Evolutionary conservation across 768 basidiomycete species (phyloP).

Genomic region (Mycena belliarum): DNA sequence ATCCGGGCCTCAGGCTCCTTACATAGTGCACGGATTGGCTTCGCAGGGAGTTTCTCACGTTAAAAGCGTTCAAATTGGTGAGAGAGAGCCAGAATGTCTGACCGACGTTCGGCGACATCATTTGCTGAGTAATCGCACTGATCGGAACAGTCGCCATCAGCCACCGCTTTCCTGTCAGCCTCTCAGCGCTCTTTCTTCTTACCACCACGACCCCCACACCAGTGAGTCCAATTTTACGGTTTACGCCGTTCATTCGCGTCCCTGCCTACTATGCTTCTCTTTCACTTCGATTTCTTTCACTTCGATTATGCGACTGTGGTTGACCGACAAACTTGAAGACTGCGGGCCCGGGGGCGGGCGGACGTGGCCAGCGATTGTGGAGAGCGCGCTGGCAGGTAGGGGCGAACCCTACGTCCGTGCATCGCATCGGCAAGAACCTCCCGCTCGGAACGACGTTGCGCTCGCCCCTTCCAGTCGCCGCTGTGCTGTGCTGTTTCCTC

Average conservation of each 20-base stretch:
- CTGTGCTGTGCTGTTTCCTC: too few species aligned
- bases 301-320: not conserved
- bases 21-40: too few species aligned
- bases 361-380: not conserved
- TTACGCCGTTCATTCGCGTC: not conserved
- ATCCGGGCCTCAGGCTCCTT: too few species aligned
- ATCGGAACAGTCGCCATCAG: not conserved
- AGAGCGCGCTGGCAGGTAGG: constrained; percentile 3
- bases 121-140: not conserved
- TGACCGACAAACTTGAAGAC: not conserved
- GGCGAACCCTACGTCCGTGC: constrained; percentile 3
- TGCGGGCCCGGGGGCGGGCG: not conserved
- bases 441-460: not conserved
- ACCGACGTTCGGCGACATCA: too few species aligned
- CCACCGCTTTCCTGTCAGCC: too few species aligned
- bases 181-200: not conserved
- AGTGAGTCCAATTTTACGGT: not conserved
- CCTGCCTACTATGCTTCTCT: not conserved
- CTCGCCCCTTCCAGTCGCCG: not conserved
- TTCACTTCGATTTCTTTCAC: not conserved
- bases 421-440: constrained; percentile 4
- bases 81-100: too few species aligned
- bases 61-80: too few species aligned
- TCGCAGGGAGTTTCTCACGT: too few species aligned
- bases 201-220: not conserved